Evolutionary conservation across 257 asterid genomes (phyloP).

Genomic region (Solanum lycopersicoides): DNA sequence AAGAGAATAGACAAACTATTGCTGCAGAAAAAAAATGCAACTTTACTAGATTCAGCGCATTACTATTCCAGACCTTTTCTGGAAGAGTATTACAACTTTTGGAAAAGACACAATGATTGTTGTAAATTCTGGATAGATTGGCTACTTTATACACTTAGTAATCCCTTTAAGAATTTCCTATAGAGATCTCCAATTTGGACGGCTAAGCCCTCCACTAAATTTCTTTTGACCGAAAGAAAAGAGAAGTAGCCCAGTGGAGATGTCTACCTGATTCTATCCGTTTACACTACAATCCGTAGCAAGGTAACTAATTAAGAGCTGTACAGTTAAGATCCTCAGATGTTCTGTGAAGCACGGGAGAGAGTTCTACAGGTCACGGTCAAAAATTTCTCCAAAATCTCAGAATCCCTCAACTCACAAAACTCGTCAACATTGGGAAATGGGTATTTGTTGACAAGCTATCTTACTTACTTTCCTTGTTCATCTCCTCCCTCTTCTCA

Average conservation of each 20-base stretch:
- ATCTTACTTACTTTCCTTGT: neutral
- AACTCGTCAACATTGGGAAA: neutral
- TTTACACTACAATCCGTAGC: neutral
- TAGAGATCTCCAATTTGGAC: neutral
- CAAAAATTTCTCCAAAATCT: neutral
- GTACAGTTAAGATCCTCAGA: neutral
- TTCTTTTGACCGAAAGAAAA: neutral
- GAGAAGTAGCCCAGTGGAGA: neutral
- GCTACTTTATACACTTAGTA: neutral
- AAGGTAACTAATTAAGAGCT: neutral
- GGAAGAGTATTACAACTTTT: neutral
- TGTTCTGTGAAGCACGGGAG: neutral
- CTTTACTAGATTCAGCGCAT: neutral
- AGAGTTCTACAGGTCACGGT: neutral
- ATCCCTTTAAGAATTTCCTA: neutral
- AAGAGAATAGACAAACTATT: neutral
- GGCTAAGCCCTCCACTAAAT: neutral
- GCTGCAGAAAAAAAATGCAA: neutral
- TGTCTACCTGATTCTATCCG: neutral
- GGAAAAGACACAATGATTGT: neutral
- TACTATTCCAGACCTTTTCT: neutral
- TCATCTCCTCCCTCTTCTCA: neutral
- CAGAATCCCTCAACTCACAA: neutral
- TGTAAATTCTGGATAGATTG: neutral
- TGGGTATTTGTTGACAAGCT: neutral